Conservation (phyloP, 1,284 basidiomycete genomes). For the Cystobasidium slooffiae region DNA sequence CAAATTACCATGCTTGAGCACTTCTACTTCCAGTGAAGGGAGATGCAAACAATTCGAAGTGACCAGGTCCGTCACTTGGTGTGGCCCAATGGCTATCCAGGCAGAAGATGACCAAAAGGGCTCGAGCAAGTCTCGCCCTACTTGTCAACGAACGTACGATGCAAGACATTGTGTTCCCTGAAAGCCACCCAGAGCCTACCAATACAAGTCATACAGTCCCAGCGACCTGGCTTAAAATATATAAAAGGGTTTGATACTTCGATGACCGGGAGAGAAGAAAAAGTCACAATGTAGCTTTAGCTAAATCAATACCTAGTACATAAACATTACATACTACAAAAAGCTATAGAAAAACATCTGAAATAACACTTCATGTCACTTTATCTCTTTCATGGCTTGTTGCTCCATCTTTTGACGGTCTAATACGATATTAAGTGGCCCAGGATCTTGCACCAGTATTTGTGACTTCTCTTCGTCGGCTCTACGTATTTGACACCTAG, state of each 20-base stretch:
- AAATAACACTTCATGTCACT: background rate
- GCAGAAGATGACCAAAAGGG: background rate
- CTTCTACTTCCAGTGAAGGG: conserved; percentile 1
- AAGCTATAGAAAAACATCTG: too few relatives aligned
- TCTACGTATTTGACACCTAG: conserved; percentile 47
- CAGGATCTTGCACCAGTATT: conserved; percentile 22
- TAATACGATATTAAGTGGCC: background rate
- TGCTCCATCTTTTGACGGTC: background rate
- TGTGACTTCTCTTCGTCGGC: conserved; percentile 18
- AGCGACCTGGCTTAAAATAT: too few relatives aligned
- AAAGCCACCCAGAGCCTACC: too few relatives aligned
- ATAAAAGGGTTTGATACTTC: too few relatives aligned
- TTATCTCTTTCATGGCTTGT: background rate
- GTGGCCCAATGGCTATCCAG: background rate
- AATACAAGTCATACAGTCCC: too few relatives aligned
- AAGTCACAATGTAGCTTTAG: too few relatives aligned
- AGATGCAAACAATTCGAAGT: background rate
- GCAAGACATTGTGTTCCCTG: background rate
- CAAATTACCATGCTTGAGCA: background rate
- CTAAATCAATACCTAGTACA: too few relatives aligned
- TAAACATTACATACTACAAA: too few relatives aligned
- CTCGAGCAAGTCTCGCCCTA: conserved; percentile 12
- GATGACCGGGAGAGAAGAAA: too few relatives aligned
- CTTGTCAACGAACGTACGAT: background rate
- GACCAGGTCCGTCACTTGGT: background rate